Evolutionary conservation across 2,329 filamentous ascomycete species (phyloP).

Genomic region (Phialophora tarda): DNA sequence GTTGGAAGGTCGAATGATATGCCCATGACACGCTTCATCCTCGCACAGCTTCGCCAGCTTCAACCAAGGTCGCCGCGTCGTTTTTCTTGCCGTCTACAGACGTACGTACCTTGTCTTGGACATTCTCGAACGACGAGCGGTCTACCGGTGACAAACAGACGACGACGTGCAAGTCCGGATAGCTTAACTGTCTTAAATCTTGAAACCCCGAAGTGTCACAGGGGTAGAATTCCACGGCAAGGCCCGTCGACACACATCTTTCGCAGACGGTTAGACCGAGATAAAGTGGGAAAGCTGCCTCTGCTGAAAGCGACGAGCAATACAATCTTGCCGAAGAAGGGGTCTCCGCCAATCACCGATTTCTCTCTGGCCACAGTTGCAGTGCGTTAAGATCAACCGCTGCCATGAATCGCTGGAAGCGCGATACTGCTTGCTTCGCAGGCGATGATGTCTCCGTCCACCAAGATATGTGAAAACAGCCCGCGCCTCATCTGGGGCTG

Average conservation of each 20-base stretch:
- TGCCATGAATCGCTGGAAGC: neutral
- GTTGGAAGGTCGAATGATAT: no score
- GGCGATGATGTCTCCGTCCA: neutral
- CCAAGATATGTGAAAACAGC: no score
- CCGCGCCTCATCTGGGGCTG: no score
- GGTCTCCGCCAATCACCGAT: neutral
- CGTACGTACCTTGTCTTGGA: neutral
- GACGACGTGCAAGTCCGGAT: neutral
- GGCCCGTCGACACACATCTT: no score
- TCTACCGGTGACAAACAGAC: neutral
- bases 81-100: neutral
- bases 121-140: neutral
- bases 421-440: neutral
- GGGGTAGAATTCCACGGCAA: no score
- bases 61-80: neutral
- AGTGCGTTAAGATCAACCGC: neutral
- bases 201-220: no score
- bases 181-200: no score
- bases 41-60: neutral
- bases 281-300: neutral
- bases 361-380: neutral
- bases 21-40: neutral
- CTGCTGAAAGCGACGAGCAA: neutral
- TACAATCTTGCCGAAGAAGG: neutral
- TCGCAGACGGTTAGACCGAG: no score